Evolutionary conservation across 148 eudicot species (phyloP), one percentile per base, ranked within the genome.

Genomic region (Heliosperma pusillum): DNA sequence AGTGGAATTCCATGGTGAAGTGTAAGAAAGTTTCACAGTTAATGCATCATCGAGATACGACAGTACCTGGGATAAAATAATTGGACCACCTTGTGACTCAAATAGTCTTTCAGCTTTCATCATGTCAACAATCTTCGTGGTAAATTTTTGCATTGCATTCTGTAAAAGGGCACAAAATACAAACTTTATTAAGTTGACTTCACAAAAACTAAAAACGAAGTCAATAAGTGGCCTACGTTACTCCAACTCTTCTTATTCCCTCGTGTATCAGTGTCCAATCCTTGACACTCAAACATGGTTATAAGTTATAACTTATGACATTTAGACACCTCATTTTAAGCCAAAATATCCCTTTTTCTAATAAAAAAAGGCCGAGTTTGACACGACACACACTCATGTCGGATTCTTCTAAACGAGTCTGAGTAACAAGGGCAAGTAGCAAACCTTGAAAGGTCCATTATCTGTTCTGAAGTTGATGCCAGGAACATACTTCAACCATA

Each of bases 61-160:
- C n/a, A n/a, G n/a, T 65, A 93, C 98, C 98, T 93, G 98, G 15
- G 98, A 93, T 76, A 93, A 73, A 30, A 93, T 93, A 21, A 93
- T 89, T 60, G 98, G 98, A 72, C 98, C 98, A 20, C 98, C 98
- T 63, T 93, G 98, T 74, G 98, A 80, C 82, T 89, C 94, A 79
- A 79, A 93, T 65, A 93, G 56, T 69, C 77, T 85, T 73, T 93
- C 94, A 21, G 86, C 85, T 81, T 91, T 93, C 97, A 93, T 91
- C 93, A 93, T 88, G 76, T 88, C 71, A 68, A 93, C 98, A 79
- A 93, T 93, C 80, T 89, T 93, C 75, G 74, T 81, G 10, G 98
- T 91, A 80, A 93, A 93, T 73, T 78, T 81, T 88, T 93, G 88
- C 98, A 93, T 93, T 50, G 81, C 94, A 73, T 87, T 86, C 98